Evolutionary conservation across 2,329 filamentous ascomycete species (phyloP), one percentile per base, ranked within the genome.

Genomic region (Dothidotthia symphoricarpi): DNA sequence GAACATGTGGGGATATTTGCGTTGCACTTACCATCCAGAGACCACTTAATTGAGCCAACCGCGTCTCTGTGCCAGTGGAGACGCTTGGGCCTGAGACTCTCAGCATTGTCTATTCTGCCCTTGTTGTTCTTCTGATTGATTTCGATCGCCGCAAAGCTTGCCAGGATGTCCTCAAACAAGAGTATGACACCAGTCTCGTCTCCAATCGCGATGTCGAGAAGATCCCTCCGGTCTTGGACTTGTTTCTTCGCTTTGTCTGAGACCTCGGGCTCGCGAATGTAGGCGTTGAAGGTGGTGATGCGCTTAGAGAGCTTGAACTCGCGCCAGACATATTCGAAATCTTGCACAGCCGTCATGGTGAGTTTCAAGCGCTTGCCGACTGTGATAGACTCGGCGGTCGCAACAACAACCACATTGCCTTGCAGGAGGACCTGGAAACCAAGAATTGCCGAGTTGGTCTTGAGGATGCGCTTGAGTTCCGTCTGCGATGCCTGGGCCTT

Each of bases 51-150:
- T 8, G 87, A 78, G 54, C 86, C 83, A 7, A 96, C 89, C 32
- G 84, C 80, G 53, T 83, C 82, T 54, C 89, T 80, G 67, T 98
- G 93, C 93, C 93, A 98, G 65, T 97, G 93, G 36, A 90, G 74
- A 47, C 84, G 85, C 39, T 83, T 81, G 14, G 77, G 74, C 27
- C 78, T 61, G 11, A 75, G 45, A 55, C 60, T 37, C 58, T 69
- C 67, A 51, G 72, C 39, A n/a, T 40, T 50, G 28, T 54, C 49
- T 16, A 43, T 39, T 24, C 45, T 52, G n/a, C 40, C 41, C 27
- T 55, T 48, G 6, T 44, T 45, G 10, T 49, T 49, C 34, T 66
- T 65, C 19, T 57, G 61, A 13, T 30, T 45, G 33, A 74, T 75
- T 38, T 73, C 69, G 26, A 63, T 61, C 4, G 60, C 63, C 41